phyloP scores from a whole-genome alignment of 139 green algal species.

The Pseudopediastrum boryanum region DNA sequence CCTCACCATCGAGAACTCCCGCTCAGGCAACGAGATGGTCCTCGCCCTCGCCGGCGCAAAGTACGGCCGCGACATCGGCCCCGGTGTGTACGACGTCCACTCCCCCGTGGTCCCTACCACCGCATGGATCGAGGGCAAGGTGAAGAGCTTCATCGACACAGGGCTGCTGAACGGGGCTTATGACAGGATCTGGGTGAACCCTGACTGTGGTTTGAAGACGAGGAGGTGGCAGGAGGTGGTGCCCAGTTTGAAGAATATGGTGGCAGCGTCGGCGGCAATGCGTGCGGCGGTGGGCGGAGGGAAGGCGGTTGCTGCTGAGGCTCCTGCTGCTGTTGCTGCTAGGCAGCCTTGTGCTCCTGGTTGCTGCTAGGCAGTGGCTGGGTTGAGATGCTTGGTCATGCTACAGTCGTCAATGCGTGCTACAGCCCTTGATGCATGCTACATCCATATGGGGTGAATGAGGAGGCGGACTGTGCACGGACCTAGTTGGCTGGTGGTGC shows the following conservation, averaged over 20 bases:
- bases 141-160: slow-evolving; percentile 69
- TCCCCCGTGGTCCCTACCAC: slow-evolving; percentile 55
- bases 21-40: slow-evolving; percentile 84
- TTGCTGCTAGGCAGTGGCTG: too few relatives aligned
- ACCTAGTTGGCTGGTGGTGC: too few relatives aligned
- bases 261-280: slow-evolving; percentile 40
- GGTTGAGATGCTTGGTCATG: too few relatives aligned
- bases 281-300: slow-evolving; percentile 17
- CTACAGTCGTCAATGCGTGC: too few relatives aligned
- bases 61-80: slow-evolving; percentile 81
- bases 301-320: not conserved
- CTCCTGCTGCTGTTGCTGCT: not conserved
- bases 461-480: too few relatives aligned
- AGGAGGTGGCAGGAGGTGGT: slow-evolving; percentile 47
- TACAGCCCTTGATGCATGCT: too few relatives aligned
- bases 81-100: slow-evolving; percentile 93
- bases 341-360: too few relatives aligned
- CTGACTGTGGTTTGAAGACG: slow-evolving; percentile 93
- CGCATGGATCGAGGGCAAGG: slow-evolving; percentile 37
- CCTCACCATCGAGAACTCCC: slow-evolving; percentile 94
- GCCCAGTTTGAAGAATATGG: slow-evolving; percentile 59
- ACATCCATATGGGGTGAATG: too few relatives aligned
- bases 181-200: slow-evolving; percentile 80
- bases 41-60: slow-evolving; percentile 60
- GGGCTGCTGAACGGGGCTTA: slow-evolving; percentile 62